Percentiles rank a stretch among this genome's conserved stretches.
These are phyloP conservation scores for Eucalyptus microcorys DNA, from an alignment of 345 rosid genomes.

Conservation along the genomic window DNA sequence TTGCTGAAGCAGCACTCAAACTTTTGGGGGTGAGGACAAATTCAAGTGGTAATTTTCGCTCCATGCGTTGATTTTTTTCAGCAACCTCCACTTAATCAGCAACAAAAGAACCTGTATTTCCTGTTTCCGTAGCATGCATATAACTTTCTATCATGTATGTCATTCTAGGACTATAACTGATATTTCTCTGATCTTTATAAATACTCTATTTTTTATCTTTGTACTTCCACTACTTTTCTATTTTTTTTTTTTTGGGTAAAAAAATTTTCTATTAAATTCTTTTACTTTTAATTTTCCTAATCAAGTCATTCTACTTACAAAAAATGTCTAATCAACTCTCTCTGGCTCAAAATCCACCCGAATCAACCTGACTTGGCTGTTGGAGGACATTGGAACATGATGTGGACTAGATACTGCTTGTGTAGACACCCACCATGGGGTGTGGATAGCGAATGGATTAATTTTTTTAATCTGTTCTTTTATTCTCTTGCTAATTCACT, in stretches of 20 bases:
- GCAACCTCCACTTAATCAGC: background rate
- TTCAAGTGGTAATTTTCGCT: slow-evolving; percentile 23
- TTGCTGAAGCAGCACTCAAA: slow-evolving; percentile 67
- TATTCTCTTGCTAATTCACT: background rate
- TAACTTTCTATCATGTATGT: background rate
- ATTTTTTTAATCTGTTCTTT: background rate
- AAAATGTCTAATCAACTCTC: background rate
- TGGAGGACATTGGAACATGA: background rate
- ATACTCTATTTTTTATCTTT: background rate
- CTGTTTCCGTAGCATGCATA: background rate
- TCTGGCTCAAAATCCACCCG: background rate
- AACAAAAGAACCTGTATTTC: background rate
- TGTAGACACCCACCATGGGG: background rate
- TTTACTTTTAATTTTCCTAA: background rate
- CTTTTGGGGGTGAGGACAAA: slow-evolving; percentile 27
- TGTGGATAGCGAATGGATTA: background rate
- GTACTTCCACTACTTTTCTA: background rate
- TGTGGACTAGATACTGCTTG: background rate
- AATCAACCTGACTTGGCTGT: background rate
- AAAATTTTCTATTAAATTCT: background rate
- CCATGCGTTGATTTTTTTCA: background rate
- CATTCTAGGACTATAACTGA: background rate
- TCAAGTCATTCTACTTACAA: background rate
- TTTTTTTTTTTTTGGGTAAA: no score
- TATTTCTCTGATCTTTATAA: background rate